phyloP scores from a whole-genome alignment of 345 rosid species.

The Ceriops tagal region DNA sequence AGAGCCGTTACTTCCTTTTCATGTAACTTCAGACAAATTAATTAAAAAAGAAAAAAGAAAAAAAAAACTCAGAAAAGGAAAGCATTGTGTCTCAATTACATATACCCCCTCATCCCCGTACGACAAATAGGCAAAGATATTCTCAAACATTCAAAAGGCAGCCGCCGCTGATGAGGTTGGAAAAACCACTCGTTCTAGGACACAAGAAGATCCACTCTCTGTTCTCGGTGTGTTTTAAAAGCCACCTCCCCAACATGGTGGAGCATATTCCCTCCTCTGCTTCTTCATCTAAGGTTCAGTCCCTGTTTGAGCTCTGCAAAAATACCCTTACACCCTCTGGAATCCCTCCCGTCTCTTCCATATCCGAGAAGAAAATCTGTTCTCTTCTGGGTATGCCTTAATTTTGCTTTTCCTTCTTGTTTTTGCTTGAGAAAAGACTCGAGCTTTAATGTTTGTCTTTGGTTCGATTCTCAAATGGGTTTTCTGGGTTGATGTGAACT shows the following conservation, averaged over 20 bases:
- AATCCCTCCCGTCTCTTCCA: slow-evolving; percentile 45
- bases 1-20: too few relatives aligned
- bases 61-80: too few relatives aligned
- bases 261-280: slow-evolving; percentile 17
- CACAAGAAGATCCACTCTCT: slow-evolving; percentile 3
- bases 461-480: slow-evolving; percentile 9
- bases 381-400: slow-evolving; percentile 64
- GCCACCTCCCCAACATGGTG: slow-evolving; percentile 38
- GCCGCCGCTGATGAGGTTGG: slow-evolving; percentile 45
- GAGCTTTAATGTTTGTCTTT: slow-evolving; percentile 20
- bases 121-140: slow-evolving; percentile 23
- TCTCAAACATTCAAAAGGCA: slow-evolving; percentile 44
- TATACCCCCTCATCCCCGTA: too few relatives aligned
- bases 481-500: slow-evolving; percentile 17
- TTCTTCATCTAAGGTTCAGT: slow-evolving; percentile 53
- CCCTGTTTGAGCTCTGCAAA: slow-evolving; percentile 63
- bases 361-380: slow-evolving; percentile 40
- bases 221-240: slow-evolving; percentile 19
- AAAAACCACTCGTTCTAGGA: slow-evolving; percentile 19
- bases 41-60: too few relatives aligned
- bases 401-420: slow-evolving; percentile 4
- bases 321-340: slow-evolving; percentile 51
- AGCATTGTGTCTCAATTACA: too few relatives aligned
- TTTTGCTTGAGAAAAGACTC: slow-evolving; percentile 5
- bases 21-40: too few relatives aligned